phyloP scores from a whole-genome alignment of 352 stramenopile species.

The Globisporangium splendens region DNA sequence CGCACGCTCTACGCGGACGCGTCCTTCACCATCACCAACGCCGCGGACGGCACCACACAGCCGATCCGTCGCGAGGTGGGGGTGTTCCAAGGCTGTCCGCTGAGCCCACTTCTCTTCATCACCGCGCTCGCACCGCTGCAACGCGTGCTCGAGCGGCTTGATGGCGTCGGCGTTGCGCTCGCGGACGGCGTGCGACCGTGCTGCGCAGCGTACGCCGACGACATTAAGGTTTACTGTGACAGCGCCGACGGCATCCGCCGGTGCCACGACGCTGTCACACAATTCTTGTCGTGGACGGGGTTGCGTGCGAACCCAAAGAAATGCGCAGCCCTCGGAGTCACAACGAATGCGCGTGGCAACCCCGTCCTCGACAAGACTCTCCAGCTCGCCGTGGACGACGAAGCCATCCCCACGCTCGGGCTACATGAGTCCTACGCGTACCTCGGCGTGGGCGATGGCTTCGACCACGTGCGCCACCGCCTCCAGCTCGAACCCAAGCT shows the following conservation, averaged over 20 bases:
- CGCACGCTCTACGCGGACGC: no score
- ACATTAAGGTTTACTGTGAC: slow-evolving; percentile 23
- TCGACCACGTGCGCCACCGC: slow-evolving; percentile 12
- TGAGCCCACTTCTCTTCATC: slow-evolving; percentile 26
- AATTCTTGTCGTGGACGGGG: no score
- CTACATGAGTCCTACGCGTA: slow-evolving; percentile 11
- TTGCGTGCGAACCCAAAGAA: no score
- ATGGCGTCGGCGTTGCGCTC: no score
- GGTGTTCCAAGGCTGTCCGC: slow-evolving; percentile 22
- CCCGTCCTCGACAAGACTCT: no score
- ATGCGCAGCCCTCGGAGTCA: no score
- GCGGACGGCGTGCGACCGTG: not conserved
- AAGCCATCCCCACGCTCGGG: slow-evolving; percentile 5
- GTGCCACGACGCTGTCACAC: slow-evolving; percentile 2
- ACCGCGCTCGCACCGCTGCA: not conserved
- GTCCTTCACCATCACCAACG: no score
- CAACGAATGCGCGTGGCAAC: no score
- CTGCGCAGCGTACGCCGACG: slow-evolving; percentile 14
- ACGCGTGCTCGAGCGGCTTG: not conserved
- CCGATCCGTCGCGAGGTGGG: slow-evolving; percentile 12
- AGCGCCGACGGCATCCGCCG: slow-evolving; percentile 11
- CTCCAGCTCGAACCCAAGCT: not conserved
- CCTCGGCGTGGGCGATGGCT: slow-evolving; percentile 12
- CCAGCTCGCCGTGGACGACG: no score
- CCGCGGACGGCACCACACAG: slow-evolving; percentile 10